Percentiles rank a stretch among this genome's conserved stretches.
Conservation (phyloP, 176 grass and related monocot species). For the Coix lacrymajobi region DNA sequence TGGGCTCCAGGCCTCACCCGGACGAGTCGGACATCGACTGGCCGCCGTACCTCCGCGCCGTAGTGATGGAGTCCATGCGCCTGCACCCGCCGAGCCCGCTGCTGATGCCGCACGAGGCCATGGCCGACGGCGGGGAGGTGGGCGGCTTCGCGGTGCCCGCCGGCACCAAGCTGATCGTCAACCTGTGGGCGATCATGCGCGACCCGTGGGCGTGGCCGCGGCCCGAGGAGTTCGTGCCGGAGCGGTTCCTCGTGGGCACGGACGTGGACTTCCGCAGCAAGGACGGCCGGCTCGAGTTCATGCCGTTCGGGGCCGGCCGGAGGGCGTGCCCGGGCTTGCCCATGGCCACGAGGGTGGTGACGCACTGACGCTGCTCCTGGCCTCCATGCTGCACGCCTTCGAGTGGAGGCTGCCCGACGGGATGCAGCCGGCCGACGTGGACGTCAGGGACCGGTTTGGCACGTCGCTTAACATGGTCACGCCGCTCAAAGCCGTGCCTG, state of each 20-base stretch:
- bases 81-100: conserved; percentile 56
- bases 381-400: conserved; percentile 40
- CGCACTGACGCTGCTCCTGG: conserved; percentile 39
- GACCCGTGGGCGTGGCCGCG: conserved; percentile 38
- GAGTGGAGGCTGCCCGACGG: conserved; percentile 53
- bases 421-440: conserved; percentile 39
- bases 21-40: conserved; percentile 23
- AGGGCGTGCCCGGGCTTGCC: conserved; percentile 53
- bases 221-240: conserved; percentile 43
- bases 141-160: conserved; percentile 35
- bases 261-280: conserved; percentile 24
- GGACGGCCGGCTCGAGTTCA: conserved; percentile 33
- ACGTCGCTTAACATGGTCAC: conserved; percentile 43
- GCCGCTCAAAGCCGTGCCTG: conserved; percentile 38
- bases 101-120: conserved; percentile 47
- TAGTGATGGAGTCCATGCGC: conserved; percentile 63
- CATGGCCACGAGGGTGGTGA: conserved; percentile 43
- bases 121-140: conserved; percentile 32
- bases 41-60: conserved; percentile 51
- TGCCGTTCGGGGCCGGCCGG: conserved; percentile 63
- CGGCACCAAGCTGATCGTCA: conserved; percentile 40
- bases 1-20: conserved; percentile 29
- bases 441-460: conserved; percentile 42
- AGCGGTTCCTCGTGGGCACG: conserved; percentile 40
- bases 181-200: conserved; percentile 52